Percentiles rank a stretch among this genome's conserved stretches.
Conservation (phyloP, 1,284 basidiomycete genomes). For the Tranzscheliella williamsii region DNA sequence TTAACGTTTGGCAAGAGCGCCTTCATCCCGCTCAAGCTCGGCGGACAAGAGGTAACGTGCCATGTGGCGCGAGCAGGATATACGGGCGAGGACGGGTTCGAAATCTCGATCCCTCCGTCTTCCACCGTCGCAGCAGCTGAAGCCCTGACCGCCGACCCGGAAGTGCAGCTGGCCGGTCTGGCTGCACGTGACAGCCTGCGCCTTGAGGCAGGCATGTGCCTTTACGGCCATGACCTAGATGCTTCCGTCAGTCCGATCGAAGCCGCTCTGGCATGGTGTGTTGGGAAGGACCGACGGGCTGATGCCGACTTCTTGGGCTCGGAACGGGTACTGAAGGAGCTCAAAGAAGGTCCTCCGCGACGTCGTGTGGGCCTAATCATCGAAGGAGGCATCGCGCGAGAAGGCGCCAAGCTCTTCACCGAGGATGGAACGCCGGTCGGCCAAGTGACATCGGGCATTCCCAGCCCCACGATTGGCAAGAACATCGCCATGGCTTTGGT, state of each 20-base stretch:
- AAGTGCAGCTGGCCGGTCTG: slow-evolving; percentile 83
- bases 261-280: slow-evolving; percentile 87
- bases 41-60: slow-evolving; percentile 62
- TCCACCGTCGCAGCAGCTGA: slow-evolving; percentile 75
- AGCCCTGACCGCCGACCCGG: slow-evolving; percentile 68
- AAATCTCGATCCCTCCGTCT: slow-evolving; percentile 86
- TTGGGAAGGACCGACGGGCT: slow-evolving; percentile 82
- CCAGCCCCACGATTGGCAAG: slow-evolving; percentile 82
- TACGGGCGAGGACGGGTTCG: slow-evolving; percentile 98
- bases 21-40: slow-evolving; percentile 64
- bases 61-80: slow-evolving; percentile 97
- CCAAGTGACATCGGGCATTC: slow-evolving; percentile 91
- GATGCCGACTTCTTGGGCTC: slow-evolving; percentile 77
- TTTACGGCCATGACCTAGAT: slow-evolving; percentile 92
- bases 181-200: slow-evolving; percentile 91
- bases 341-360: slow-evolving; percentile 74
- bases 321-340: slow-evolving; percentile 74
- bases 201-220: slow-evolving; percentile 95
- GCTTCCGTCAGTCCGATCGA: slow-evolving; percentile 81
- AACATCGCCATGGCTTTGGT: slow-evolving; percentile 98
- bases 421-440: slow-evolving; percentile 64
- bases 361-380: slow-evolving; percentile 83
- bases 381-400: slow-evolving; percentile 80
- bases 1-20: slow-evolving; percentile 58
- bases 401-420: slow-evolving; percentile 78